Conservation (phyloP, 1,284 basidiomycete genomes). For the Irpex rosettiformis region DNA sequence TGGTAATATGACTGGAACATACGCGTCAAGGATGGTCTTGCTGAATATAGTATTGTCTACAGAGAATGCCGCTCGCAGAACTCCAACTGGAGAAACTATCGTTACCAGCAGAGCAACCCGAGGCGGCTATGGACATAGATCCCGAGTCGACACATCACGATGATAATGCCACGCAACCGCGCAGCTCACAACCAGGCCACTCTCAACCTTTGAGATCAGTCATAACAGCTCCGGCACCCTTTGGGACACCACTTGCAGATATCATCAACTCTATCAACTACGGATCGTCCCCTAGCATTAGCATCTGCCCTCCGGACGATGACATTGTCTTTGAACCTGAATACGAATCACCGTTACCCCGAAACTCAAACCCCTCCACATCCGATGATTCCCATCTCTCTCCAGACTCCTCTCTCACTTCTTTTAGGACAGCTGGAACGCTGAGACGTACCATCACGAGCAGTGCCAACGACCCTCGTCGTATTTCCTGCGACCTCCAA, state of each 20-base stretch:
- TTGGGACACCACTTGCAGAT: slow-evolving; percentile 31
- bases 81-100: slow-evolving; percentile 3
- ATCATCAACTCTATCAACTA: slow-evolving; percentile 35
- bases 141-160: too few species aligned
- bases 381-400: not conserved
- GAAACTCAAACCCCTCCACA: not conserved
- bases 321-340: not conserved
- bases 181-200: too few species aligned
- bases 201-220: too few species aligned
- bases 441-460: slow-evolving; percentile 1
- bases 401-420: not conserved
- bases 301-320: slow-evolving; percentile 19
- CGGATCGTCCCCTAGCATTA: slow-evolving; percentile 18
- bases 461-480: slow-evolving; percentile 32
- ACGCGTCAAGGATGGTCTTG: too few species aligned
- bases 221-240: slow-evolving; percentile 26
- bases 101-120: not conserved
- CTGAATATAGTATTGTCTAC: not conserved
- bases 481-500: slow-evolving; percentile 54
- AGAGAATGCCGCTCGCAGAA: slow-evolving; percentile 11
- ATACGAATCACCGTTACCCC: slow-evolving; percentile 10
- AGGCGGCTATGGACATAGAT: not conserved
- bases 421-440: slow-evolving; percentile 6
- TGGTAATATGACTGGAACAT: not conserved
- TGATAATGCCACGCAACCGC: too few species aligned